Evolutionary conservation across 805 yeast genomes (phyloP).

Genomic region (Starmera quercuum): DNA sequence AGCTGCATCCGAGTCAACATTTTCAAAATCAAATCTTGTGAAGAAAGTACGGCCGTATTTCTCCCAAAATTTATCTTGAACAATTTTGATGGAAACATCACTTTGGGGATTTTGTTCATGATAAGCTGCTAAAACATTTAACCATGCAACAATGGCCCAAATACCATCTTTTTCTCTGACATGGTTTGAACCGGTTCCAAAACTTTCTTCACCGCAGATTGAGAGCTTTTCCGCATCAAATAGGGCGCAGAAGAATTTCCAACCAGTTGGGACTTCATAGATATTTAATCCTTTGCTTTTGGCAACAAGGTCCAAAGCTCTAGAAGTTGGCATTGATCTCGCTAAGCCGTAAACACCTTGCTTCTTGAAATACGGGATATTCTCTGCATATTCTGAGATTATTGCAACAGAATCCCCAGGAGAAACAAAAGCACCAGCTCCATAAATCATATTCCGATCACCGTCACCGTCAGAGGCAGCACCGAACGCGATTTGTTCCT

Average conservation of each 20-base stretch:
- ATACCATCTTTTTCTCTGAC: constrained; percentile 96
- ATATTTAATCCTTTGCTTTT: constrained; percentile 60
- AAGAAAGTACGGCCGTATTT: constrained; percentile 96
- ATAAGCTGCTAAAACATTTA: constrained; percentile 86
- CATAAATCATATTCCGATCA: constrained; percentile 97
- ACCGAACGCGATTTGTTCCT: constrained; percentile 78
- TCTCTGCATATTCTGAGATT: constrained; percentile 86
- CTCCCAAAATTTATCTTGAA: constrained; percentile 82
- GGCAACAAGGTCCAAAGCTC: constrained; percentile 90
- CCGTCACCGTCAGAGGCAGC: constrained; percentile 99
- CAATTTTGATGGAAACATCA: constrained; percentile 63
- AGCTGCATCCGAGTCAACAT: constrained; percentile 73
- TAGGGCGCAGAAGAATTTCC: constrained; percentile 96
- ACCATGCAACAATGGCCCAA: constrained; percentile 98
- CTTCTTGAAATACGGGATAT: constrained; percentile 85
- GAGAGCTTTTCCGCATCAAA: constrained; percentile 90
- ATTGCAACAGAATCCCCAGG: constrained; percentile 99
- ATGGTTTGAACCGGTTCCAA: constrained; percentile 97
- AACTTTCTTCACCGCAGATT: constrained; percentile 96
- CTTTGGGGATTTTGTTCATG: constrained; percentile 47
- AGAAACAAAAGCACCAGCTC: constrained; percentile 88
- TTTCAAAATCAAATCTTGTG: constrained; percentile 91
- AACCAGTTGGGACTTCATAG: constrained; percentile 97
- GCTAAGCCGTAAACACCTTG: constrained; percentile 90
- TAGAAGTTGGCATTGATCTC: constrained; percentile 95